phyloP scores from a whole-genome alignment of 352 stramenopile genomes.

The Phytophthora melonis region DNA sequence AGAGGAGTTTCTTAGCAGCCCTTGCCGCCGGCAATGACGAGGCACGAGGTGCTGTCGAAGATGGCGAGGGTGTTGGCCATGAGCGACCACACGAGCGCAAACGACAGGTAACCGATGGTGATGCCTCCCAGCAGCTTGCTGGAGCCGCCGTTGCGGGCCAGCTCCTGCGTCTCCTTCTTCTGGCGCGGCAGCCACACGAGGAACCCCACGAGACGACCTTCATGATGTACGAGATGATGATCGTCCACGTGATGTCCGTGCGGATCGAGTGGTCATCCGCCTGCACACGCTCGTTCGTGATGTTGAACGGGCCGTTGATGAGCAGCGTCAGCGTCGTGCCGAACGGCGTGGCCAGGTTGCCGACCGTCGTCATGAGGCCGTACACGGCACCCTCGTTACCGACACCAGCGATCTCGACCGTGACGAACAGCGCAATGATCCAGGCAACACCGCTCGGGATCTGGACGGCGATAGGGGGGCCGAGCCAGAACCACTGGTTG shows the following conservation, averaged over 20 bases:
- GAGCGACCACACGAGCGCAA: slow-evolving; percentile 51
- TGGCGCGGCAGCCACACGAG: slow-evolving; percentile 51
- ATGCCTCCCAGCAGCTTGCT: slow-evolving; percentile 47
- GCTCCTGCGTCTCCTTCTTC: slow-evolving; percentile 52
- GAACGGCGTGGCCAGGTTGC: slow-evolving; percentile 51
- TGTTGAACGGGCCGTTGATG: slow-evolving; percentile 48
- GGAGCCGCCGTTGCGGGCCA: slow-evolving; percentile 38
- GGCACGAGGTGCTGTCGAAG: slow-evolving; percentile 50
- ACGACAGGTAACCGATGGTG: slow-evolving; percentile 44
- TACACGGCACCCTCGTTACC: slow-evolving; percentile 63
- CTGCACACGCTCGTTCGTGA: slow-evolving; percentile 54
- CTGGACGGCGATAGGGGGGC: slow-evolving; percentile 46
- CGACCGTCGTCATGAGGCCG: slow-evolving; percentile 55
- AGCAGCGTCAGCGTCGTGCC: slow-evolving; percentile 48
- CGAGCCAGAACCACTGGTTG: slow-evolving; percentile 58
- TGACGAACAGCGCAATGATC: slow-evolving; percentile 50
- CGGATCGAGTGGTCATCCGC: slow-evolving; percentile 44
- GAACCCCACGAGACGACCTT: slow-evolving; percentile 48
- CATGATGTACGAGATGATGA: slow-evolving; percentile 53
- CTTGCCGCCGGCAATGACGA: slow-evolving; percentile 49
- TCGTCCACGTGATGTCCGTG: slow-evolving; percentile 47
- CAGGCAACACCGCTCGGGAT: slow-evolving; percentile 47
- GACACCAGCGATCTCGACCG: slow-evolving; percentile 55
- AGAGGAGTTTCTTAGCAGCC: slow-evolving; percentile 35
- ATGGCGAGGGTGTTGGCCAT: slow-evolving; percentile 51